phyloP scores from a whole-genome alignment of 106 monocot species.

The Dendrobium officinale region DNA sequence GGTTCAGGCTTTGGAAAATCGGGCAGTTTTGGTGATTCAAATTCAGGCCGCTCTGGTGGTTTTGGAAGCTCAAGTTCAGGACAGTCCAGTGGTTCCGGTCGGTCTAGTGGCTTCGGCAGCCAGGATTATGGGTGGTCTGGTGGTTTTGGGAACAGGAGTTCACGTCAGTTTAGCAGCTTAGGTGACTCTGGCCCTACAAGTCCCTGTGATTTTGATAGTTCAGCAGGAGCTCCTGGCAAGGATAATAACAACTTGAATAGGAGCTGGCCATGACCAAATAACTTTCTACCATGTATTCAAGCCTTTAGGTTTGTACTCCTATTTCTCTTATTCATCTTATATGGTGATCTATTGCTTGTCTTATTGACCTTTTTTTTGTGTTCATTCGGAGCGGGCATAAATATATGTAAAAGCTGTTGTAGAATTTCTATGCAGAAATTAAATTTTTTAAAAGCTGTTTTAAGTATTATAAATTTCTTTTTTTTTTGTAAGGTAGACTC shows the following conservation, averaged over 20 bases:
- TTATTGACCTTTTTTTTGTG: neutral
- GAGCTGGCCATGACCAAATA: neutral
- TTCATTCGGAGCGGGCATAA: too few species aligned
- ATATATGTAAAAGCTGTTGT: too few species aligned
- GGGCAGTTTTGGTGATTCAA: slow-evolving; percentile 19
- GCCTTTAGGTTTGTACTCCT: neutral
- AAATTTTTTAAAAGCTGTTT: too few species aligned
- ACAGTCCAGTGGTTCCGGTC: slow-evolving; percentile 12
- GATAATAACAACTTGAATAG: neutral
- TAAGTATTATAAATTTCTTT: too few species aligned
- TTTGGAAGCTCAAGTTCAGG: slow-evolving; percentile 13
- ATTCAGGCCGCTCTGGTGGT: slow-evolving; percentile 27
- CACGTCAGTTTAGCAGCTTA: slow-evolving; percentile 24
- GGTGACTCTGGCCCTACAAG: neutral
- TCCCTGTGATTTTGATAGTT: neutral
- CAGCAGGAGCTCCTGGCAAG: neutral
- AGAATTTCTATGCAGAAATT: too few species aligned
- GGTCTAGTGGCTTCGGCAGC: slow-evolving; percentile 9
- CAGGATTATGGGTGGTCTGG: slow-evolving; percentile 10
- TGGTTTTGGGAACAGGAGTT: slow-evolving; percentile 23
- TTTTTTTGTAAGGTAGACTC: too few species aligned
- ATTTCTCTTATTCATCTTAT: neutral
- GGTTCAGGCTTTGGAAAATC: slow-evolving; percentile 23
- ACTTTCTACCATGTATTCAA: neutral
- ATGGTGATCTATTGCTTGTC: neutral